Base-by-base conservation (phyloP, 164 flowering plant species). In the Chimonanthus praecox region DNA sequence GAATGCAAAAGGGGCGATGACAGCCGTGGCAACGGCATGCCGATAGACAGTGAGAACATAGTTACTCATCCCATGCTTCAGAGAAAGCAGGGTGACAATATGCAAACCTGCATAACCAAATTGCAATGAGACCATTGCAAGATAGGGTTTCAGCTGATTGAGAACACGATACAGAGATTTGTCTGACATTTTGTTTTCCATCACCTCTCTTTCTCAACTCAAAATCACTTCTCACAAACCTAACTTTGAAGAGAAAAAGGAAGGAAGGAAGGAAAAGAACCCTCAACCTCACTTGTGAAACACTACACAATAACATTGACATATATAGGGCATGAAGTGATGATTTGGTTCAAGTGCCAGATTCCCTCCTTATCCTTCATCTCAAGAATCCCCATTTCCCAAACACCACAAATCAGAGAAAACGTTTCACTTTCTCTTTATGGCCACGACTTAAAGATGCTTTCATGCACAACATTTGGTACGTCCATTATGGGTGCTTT, bases 71-170 rank as follows among this genome's bases (percentile, higher is more conserved):
- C 98, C 98, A 7, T 76, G 80, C 21, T 88, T 92, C 9, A 89
- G 70, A 49, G 88, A 88, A 68, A 93, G 84, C 80, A 84, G 73
- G 47, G 88, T 83, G 47, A 93, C 80, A 10, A 93, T 86, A 71
- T 87, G 85, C 94, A 93, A 87, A 18, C 98, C 98, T 5, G 98
- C 91, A 78, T 82, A 91, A 0, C 98, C 98, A 83, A 88, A 88
- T 58, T 91, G 97, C 64, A 93, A 75, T 11, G 87, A 84, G 7
- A 91, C 67, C 84, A 93, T 93, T n/a, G 92, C 94, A 77, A 91
- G 58, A 69, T 85, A 93, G 10, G 94, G 89, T 63, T 89, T 93
- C 51, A 75, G n/a, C 77, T 77, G 88, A 4, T 44, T 72, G 18
- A 85, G 63, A 69, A 70, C 9, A 20, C 3, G 64, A 62, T 43